Percentiles rank a stretch among this genome's conserved stretches.
Evolutionary conservation across 768 basidiomycete genomes (phyloP).

Genomic region (Heimioporus sp.): DNA sequence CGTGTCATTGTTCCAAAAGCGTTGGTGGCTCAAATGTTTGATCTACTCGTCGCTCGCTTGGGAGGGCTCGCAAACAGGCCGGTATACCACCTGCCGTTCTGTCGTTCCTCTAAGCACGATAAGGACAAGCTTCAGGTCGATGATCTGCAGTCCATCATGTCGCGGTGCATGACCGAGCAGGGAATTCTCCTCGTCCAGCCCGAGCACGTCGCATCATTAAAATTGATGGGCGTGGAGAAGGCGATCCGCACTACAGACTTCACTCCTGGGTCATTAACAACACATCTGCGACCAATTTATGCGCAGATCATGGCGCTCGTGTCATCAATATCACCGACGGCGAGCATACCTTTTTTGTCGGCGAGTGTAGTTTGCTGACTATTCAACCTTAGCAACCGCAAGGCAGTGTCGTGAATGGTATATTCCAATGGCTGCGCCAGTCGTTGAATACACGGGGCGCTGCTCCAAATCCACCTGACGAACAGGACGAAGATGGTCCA

Average conservation of each 20-base stretch:
- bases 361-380: neutral
- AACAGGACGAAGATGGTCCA: neutral
- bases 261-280: constrained; percentile 14
- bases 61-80: constrained; percentile 31
- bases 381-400: neutral
- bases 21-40: neutral
- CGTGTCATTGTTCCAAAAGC: constrained; percentile 14
- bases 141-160: constrained; percentile 26
- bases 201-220: neutral
- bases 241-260: constrained; percentile 34
- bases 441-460: constrained; percentile 15
- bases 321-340: neutral
- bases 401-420: neutral
- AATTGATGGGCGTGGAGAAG: neutral
- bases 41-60: constrained; percentile 26
- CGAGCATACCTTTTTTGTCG: neutral
- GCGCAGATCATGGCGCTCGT: neutral
- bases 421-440: neutral
- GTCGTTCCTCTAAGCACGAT: constrained; percentile 18
- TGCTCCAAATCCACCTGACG: constrained; percentile 18
- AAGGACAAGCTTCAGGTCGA: neutral
- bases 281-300: neutral
- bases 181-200: neutral
- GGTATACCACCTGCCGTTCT: neutral
- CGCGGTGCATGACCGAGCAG: constrained; percentile 26